These are phyloP conservation scores for Sporothrix luriei DNA, from an alignment of 2,329 filamentous ascomycete genomes.

Conservation along the genomic window DNA sequence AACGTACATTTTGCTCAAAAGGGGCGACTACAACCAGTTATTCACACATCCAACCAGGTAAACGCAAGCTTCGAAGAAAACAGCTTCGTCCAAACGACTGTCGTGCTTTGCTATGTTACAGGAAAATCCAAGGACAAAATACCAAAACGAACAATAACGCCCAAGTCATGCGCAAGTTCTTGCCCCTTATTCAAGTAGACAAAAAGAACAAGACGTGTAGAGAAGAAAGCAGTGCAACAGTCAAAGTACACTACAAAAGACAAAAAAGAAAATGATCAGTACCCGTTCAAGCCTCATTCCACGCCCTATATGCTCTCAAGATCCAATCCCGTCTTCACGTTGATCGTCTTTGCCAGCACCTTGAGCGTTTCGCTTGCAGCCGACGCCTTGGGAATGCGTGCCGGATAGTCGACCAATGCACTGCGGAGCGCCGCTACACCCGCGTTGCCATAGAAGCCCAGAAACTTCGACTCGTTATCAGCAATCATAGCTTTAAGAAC, in stretches of 20 bases:
- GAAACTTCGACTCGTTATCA: constrained; percentile 72
- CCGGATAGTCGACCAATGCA: constrained; percentile 74
- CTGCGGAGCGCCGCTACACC: constrained; percentile 70
- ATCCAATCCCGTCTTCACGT: constrained; percentile 53
- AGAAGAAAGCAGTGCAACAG: neutral
- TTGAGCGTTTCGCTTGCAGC: constrained; percentile 55
- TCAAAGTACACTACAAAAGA: neutral
- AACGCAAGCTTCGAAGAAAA: neutral
- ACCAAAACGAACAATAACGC: constrained; percentile 8
- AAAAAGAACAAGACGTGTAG: neutral
- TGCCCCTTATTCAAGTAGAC: neutral
- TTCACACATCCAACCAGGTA: neutral
- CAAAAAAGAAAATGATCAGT: neutral
- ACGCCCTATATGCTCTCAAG: constrained; percentile 40
- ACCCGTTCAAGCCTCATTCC: neutral
- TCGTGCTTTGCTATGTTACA: neutral
- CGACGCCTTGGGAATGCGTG: constrained; percentile 52
- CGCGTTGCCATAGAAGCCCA: constrained; percentile 78
- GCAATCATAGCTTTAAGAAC: constrained; percentile 73
- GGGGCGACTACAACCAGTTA: neutral
- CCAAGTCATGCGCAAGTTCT: constrained; percentile 5
- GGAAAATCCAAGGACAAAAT: neutral
- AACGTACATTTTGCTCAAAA: neutral
- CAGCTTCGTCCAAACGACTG: neutral
- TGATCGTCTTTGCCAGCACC: constrained; percentile 57